Evolutionary conservation across 352 stramenopile genomes (phyloP).

Genomic region (Pythium volutum): DNA sequence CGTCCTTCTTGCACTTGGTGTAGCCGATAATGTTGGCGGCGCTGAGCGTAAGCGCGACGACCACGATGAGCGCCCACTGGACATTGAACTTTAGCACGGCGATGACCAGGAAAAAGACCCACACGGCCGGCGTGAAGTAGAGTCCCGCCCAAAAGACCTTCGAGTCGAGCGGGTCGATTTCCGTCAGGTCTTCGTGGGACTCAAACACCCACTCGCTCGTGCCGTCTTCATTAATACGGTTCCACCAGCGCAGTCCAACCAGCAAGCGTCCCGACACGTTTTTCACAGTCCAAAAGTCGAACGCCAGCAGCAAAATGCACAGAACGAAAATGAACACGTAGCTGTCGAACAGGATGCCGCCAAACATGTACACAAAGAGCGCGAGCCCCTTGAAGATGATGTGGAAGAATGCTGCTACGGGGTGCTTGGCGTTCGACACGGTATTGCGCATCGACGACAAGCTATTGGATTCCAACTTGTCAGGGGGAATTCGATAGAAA

Average conservation of each 20-base stretch:
- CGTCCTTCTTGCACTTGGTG: conserved; percentile 95
- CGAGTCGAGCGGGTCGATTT: conserved; percentile 87
- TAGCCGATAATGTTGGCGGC: conserved; percentile 98
- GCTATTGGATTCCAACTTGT: conserved; percentile 23
- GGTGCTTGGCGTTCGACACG: conserved; percentile 87
- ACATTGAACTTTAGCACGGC: conserved; percentile 93
- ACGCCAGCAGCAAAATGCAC: conserved; percentile 94
- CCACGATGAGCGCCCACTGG: conserved; percentile 92
- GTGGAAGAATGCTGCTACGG: conserved; percentile 95
- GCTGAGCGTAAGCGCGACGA: conserved; percentile 92
- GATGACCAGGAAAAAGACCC: conserved; percentile 90
- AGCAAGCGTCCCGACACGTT: conserved; percentile 87
- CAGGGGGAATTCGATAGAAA: neutral
- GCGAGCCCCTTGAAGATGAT: conserved; percentile 95
- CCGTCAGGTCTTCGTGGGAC: conserved; percentile 88
- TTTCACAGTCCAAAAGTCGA: conserved; percentile 99
- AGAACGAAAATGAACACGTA: conserved; percentile 97
- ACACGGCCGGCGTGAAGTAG: conserved; percentile 93
- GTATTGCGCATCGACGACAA: conserved; percentile 67
- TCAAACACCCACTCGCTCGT: conserved; percentile 97
- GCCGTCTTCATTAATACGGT: conserved; percentile 94
- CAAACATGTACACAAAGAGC: conserved; percentile 94
- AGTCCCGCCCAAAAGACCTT: conserved; percentile 95
- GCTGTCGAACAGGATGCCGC: conserved; percentile 86
- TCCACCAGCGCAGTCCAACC: conserved; percentile 98